Conservation (phyloP, 164 flowering plant genomes). For the Dillenia suffruticosa region DNA sequence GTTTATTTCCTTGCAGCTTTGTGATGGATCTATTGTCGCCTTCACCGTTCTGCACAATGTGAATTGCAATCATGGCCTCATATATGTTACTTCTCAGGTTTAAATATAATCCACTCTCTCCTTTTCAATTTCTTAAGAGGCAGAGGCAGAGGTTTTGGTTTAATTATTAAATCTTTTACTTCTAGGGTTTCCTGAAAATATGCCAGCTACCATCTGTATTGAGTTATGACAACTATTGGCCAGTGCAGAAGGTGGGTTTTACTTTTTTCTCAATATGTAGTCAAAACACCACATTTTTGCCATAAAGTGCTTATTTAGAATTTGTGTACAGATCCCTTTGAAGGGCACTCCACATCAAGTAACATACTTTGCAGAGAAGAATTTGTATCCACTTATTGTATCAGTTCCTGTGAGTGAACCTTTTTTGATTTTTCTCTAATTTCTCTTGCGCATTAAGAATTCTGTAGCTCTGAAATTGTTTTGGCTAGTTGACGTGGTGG, state of each 20-base stretch:
- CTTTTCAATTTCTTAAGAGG: not conserved
- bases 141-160: not conserved
- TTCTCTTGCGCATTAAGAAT: too few species aligned
- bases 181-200: constrained; percentile 89
- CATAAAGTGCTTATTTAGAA: not conserved
- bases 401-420: constrained; percentile 81
- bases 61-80: constrained; percentile 94
- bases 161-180: not conserved
- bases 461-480: too few species aligned
- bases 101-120: not conserved
- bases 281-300: not conserved
- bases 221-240: constrained; percentile 94
- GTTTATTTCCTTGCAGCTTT: constrained; percentile 46
- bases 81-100: constrained; percentile 95
- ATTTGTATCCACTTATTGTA: constrained; percentile 85
- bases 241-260: constrained; percentile 78
- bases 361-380: constrained; percentile 90
- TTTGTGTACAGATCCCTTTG: constrained; percentile 64
- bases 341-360: constrained; percentile 98
- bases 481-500: too few species aligned
- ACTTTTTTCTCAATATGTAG: not conserved
- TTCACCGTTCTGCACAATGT: constrained; percentile 97
- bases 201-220: constrained; percentile 80
- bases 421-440: not conserved
- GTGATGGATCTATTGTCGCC: constrained; percentile 93